Percentiles rank a stretch among this genome's conserved stretches.
Evolutionary conservation across 2,329 filamentous ascomycete species (phyloP).

Genomic region (Curvularia spicifera): DNA sequence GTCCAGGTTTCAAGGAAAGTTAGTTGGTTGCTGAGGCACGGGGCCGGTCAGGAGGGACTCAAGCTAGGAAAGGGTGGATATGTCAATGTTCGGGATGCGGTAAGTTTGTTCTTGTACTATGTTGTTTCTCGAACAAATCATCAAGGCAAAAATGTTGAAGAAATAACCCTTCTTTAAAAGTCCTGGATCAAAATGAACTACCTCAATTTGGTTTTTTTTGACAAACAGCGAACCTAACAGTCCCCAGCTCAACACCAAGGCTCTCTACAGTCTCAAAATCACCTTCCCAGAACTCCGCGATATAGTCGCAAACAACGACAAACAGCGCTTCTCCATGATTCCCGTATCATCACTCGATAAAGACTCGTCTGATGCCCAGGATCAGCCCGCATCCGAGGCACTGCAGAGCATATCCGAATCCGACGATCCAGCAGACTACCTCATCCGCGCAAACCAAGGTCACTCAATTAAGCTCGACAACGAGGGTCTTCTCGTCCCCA

Average conservation of each 20-base stretch:
- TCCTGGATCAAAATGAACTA: no score
- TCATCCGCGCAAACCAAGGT: constrained; percentile 95
- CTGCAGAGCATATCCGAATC: constrained; percentile 21
- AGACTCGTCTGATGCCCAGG: not conserved
- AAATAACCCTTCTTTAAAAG: no score
- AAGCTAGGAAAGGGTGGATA: constrained; percentile 66
- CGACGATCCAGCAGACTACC: constrained; percentile 68
- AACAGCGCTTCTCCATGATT: constrained; percentile 87
- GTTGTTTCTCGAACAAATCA: no score
- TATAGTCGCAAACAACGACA: constrained; percentile 78
- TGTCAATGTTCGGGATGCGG: constrained; percentile 64
- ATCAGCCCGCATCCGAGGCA: constrained; percentile 1
- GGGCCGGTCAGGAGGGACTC: constrained; percentile 65
- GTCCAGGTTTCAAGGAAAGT: constrained; percentile 58
- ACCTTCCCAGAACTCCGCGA: constrained; percentile 75
- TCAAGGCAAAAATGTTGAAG: no score
- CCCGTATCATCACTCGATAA: constrained; percentile 49
- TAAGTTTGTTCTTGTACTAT: constrained; percentile 45
- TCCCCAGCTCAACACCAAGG: constrained; percentile 62
- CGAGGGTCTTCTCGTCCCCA: constrained; percentile 71
- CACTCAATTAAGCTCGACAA: constrained; percentile 81
- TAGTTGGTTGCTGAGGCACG: constrained; percentile 66
- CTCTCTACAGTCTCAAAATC: constrained; percentile 72
- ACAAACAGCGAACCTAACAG: constrained; percentile 10
- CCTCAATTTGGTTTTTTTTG: not conserved